phyloP scores from a whole-genome alignment of 2,329 filamentous ascomycete genomes.

The Fusarium circinatum region DNA sequence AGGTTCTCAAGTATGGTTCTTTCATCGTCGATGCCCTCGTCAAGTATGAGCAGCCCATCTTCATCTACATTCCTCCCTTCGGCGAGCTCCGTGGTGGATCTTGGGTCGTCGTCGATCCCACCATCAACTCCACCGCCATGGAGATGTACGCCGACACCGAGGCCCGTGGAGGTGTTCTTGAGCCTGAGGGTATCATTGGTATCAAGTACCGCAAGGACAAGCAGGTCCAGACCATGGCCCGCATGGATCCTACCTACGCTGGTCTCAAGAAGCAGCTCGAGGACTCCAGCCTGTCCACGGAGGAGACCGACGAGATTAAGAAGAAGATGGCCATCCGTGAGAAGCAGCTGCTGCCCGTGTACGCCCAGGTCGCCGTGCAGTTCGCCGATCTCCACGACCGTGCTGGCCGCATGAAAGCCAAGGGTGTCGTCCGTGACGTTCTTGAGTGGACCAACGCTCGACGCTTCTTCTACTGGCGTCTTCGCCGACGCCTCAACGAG shows the following conservation, averaged over 20 bases:
- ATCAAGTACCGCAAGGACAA: slow-evolving; percentile 99
- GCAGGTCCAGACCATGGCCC: slow-evolving; percentile 97
- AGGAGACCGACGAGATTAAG: slow-evolving; percentile 83
- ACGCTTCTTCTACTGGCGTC: slow-evolving; percentile 99
- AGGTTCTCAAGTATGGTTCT: slow-evolving; percentile 98
- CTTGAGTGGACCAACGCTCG: slow-evolving; percentile 90
- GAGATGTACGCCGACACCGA: slow-evolving; percentile 99
- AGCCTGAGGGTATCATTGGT: slow-evolving; percentile 97
- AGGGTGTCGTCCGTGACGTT: slow-evolving; percentile 87
- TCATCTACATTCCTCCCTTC: slow-evolving; percentile 97
- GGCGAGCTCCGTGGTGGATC: slow-evolving; percentile 98
- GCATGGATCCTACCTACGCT: slow-evolving; percentile 85
- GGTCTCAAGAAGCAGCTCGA: slow-evolving; percentile 82
- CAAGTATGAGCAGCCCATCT: slow-evolving; percentile 98
- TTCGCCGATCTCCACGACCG: slow-evolving; percentile 98
- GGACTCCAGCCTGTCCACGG: slow-evolving; percentile 70
- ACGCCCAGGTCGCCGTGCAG: slow-evolving; percentile 93
- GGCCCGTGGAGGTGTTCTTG: slow-evolving; percentile 93
- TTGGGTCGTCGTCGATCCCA: slow-evolving; percentile 98
- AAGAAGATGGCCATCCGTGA: slow-evolving; percentile 85
- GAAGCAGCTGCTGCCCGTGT: slow-evolving; percentile 89
- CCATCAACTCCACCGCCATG: slow-evolving; percentile 96
- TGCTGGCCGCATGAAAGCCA: slow-evolving; percentile 96
- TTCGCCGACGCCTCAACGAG: slow-evolving; percentile 95
- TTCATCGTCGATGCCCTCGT: slow-evolving; percentile 98